Conservation (phyloP, 768 basidiomycete genomes). For the Holtermanniella nyarrowii region DNA sequence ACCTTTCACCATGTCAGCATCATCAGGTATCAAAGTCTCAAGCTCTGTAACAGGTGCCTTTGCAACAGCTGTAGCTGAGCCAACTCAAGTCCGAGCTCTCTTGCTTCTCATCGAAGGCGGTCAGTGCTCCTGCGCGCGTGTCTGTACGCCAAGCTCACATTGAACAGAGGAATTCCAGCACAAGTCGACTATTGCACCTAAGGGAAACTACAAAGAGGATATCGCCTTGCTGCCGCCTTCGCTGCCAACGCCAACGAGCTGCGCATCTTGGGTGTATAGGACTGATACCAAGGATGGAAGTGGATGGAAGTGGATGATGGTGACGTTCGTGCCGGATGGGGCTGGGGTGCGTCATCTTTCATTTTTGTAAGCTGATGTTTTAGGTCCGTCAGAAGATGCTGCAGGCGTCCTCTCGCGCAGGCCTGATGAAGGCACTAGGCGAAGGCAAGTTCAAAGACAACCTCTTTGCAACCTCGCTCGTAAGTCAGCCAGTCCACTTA, state of each 20-base stretch:
- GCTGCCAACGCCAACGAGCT: constrained; percentile 31
- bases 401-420: constrained; percentile 35
- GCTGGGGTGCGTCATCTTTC: constrained; percentile 22
- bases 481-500: constrained; percentile 8
- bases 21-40: constrained; percentile 39
- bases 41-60: constrained; percentile 25
- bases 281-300: constrained; percentile 23
- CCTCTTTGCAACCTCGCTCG: constrained; percentile 36
- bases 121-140: constrained; percentile 11
- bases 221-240: constrained; percentile 23
- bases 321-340: constrained; percentile 39
- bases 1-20: constrained; percentile 32
- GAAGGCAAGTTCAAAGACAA: constrained; percentile 38
- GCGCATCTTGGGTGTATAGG: constrained; percentile 36
- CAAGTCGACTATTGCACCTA: constrained; percentile 20
- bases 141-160: background rate
- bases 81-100: constrained; percentile 28
- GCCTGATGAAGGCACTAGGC: constrained; percentile 32
- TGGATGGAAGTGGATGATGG: constrained; percentile 38
- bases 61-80: constrained; percentile 13
- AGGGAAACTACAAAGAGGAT: constrained; percentile 28
- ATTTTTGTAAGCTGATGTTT: background rate
- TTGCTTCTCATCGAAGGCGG: constrained; percentile 37
- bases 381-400: constrained; percentile 40
- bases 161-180: constrained; percentile 28